A percentile compares a stretch with the other conserved stretches of the same genome.
These are phyloP conservation scores for Inga laurina DNA, from an alignment of 306 rosid species.

Conservation along the genomic window DNA sequence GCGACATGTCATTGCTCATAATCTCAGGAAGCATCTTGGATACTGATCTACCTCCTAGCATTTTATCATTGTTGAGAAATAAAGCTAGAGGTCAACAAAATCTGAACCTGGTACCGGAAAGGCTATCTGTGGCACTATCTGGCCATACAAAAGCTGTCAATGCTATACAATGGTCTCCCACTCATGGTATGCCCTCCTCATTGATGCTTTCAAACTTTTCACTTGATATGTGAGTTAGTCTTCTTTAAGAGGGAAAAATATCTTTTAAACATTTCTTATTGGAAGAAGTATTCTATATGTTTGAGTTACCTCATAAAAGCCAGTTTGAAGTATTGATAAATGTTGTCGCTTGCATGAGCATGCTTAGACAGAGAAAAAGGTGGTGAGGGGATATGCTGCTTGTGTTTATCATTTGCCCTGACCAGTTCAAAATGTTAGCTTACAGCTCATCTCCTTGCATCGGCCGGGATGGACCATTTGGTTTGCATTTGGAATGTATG, in stretches of 20 bases:
- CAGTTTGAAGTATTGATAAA: conserved; percentile 17
- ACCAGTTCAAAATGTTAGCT: conserved; percentile 62
- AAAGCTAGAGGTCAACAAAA: conserved; percentile 42
- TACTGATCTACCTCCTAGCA: conserved; percentile 51
- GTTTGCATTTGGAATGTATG: conserved; percentile 85
- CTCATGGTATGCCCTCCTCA: conserved; percentile 53
- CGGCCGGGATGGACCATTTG: conserved; percentile 88
- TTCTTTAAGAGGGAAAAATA: not conserved
- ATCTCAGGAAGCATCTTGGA: conserved; percentile 63
- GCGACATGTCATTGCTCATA: conserved; percentile 35
- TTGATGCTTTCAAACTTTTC: conserved; percentile 12
- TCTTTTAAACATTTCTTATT: conserved; percentile 14
- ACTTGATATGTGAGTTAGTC: conserved; percentile 11
- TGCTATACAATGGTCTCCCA: conserved; percentile 81
- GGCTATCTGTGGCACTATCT: conserved; percentile 47
- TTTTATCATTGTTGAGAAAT: conserved; percentile 57
- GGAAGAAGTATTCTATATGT: conserved; percentile 4
- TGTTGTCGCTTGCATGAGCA: not conserved
- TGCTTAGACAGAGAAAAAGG: too few species aligned
- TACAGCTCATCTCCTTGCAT: conserved; percentile 97
- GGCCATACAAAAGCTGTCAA: conserved; percentile 73
- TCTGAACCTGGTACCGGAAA: conserved; percentile 42
- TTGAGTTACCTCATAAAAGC: conserved; percentile 9
- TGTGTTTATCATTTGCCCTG: conserved; percentile 43
- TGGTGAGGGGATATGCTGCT: not conserved